Evolutionary conservation across 2,329 filamentous ascomycete genomes (phyloP).

Genomic region (Exophiala calicioides): DNA sequence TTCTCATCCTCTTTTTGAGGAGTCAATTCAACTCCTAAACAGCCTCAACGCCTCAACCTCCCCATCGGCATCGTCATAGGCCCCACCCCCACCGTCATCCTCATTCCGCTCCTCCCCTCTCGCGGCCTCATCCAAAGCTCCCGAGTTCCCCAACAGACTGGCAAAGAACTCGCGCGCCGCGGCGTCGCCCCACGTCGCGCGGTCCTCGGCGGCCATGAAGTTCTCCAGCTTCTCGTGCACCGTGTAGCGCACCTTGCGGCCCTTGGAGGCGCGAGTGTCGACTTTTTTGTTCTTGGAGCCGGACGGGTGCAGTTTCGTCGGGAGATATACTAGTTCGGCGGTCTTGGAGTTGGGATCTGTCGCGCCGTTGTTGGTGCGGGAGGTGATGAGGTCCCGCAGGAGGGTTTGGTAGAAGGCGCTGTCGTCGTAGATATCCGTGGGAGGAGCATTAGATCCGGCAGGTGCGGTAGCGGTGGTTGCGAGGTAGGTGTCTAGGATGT

Average conservation of each 20-base stretch:
- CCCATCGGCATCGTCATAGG: slow-evolving; percentile 20
- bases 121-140: slow-evolving; percentile 61
- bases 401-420: slow-evolving; percentile 92
- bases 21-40: slow-evolving; percentile 30
- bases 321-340: slow-evolving; percentile 45
- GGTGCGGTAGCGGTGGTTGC: slow-evolving; percentile 31
- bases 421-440: slow-evolving; percentile 75
- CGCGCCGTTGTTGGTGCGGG: slow-evolving; percentile 57
- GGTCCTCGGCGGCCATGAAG: slow-evolving; percentile 76
- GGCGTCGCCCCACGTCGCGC: slow-evolving; percentile 82
- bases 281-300: slow-evolving; percentile 69
- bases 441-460: background rate
- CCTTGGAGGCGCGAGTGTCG: slow-evolving; percentile 93
- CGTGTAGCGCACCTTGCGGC: slow-evolving; percentile 88
- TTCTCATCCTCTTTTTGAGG: background rate
- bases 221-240: slow-evolving; percentile 97
- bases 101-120: slow-evolving; percentile 49
- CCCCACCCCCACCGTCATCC: slow-evolving; percentile 37
- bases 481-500: slow-evolving; percentile 47
- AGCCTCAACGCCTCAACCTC: slow-evolving; percentile 39
- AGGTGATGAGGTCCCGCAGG: slow-evolving; percentile 89
- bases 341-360: slow-evolving; percentile 44
- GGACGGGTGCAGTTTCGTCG: slow-evolving; percentile 42
- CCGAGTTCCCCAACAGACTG: slow-evolving; percentile 70
- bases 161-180: slow-evolving; percentile 77